Base-by-base conservation (phyloP, 805 yeast genomes). In the Pichia membranifaciens region DNA sequence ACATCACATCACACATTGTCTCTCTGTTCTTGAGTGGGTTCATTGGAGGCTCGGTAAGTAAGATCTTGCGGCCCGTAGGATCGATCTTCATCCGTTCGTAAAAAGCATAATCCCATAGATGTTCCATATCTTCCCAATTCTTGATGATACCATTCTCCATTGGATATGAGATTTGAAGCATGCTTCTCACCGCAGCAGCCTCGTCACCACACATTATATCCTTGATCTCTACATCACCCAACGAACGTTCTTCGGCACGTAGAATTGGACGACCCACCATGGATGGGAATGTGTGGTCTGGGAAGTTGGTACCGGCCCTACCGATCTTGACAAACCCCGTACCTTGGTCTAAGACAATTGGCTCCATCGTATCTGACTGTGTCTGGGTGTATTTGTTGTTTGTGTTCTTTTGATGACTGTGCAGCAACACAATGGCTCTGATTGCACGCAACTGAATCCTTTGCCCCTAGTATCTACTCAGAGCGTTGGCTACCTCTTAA, bases 41-140 rank as follows among this genome's bases (percentile, higher is more conserved):
- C 93, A 93, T 84, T 52, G 99, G 99, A 17, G 99, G 98, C 71
- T 93, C 99, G 1, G 99, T 93, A 52, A 93, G 72, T 56, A 93
- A 73, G 39, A 93, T 79, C 66, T 91, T 91, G 57, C 80, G 77
- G 42, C 90, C 95, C 32, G 65, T 63, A 6, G 87, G 74, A 62
- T 86, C 84, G 47, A 86, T 72, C 62, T 87, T 77, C 87, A 93
- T 83, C 61, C 86, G 79, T 58, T 91, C 95, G 70, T 84, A 86
- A 66, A 93, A 91, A 18, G 98, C 91, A 66, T 91, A 93, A 69
- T 93, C 96, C 99, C 99, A 93, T 51, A 93, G 74, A 59, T 90
- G 90, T 60, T 88, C 96, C 98, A 93, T 93, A 65, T 93, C 99
- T 58, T 90, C 96, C 99, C 99, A 93, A 67, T 90, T 88, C 62